Conservation (phyloP, 805 yeast species). For the Ascoidea tarda region DNA sequence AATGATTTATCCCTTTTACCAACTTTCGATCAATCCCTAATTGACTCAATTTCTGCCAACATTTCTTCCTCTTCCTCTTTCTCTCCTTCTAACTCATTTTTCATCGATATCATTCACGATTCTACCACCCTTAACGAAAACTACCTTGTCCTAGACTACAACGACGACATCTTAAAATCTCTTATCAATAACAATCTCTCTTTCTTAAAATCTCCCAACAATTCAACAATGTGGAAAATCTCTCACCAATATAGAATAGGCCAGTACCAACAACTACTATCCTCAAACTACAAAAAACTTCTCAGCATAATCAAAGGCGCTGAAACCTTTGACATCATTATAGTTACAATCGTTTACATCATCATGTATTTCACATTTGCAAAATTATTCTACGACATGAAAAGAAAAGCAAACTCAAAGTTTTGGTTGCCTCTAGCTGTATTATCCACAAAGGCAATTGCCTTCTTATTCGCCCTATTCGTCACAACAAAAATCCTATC, state of each 20-base stretch:
- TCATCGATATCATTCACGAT: slow-evolving; percentile 22
- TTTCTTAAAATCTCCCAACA: slow-evolving; percentile 12
- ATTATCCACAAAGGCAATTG: slow-evolving; percentile 64
- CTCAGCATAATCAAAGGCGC: slow-evolving; percentile 46
- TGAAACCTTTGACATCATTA: slow-evolving; percentile 71
- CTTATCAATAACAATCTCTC: too few species aligned
- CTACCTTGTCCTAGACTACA: slow-evolving; percentile 23
- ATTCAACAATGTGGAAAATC: slow-evolving; percentile 46
- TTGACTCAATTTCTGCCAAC: slow-evolving; percentile 8
- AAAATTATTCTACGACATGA: slow-evolving; percentile 65
- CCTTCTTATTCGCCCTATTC: slow-evolving; percentile 67
- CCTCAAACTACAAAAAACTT: slow-evolving; percentile 25
- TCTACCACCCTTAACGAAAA: slow-evolving; percentile 28
- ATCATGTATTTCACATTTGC: slow-evolving; percentile 81
- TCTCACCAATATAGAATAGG: slow-evolving; percentile 38
- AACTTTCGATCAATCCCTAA: slow-evolving; percentile 14
- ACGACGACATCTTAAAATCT: slow-evolving; percentile 6
- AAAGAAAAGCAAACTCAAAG: slow-evolving; percentile 57
- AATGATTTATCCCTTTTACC: slow-evolving; percentile 22
- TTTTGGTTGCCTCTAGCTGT: slow-evolving; percentile 81
- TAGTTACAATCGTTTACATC: slow-evolving; percentile 66
- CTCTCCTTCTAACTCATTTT: background rate
- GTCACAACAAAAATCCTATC: slow-evolving; percentile 42
- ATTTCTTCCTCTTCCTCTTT: background rate
- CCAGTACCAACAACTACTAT: slow-evolving; percentile 39